These are phyloP conservation scores for Albifimbria verrucaria DNA, from an alignment of 2,329 filamentous ascomycete genomes.

Conservation along the genomic window DNA sequence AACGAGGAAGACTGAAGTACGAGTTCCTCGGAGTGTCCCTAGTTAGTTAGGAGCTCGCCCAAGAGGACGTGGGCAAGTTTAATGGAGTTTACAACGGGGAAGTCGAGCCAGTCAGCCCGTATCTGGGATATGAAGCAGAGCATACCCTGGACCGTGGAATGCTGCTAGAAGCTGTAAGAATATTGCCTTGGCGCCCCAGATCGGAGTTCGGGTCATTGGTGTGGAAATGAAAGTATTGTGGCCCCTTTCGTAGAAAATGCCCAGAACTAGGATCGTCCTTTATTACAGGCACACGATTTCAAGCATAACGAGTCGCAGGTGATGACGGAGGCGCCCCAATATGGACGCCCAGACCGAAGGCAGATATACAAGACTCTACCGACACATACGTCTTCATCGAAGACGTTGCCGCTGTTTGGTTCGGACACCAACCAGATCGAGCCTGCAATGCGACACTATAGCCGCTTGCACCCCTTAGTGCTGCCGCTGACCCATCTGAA, in stretches of 20 bases:
- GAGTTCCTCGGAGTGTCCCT: too few relatives aligned
- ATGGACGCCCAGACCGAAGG: background rate
- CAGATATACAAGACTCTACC: too few relatives aligned
- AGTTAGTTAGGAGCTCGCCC: too few relatives aligned
- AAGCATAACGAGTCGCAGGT: too few relatives aligned
- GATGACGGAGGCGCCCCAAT: background rate
- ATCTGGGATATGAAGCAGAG: background rate
- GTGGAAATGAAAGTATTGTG: too few relatives aligned
- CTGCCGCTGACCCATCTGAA: background rate
- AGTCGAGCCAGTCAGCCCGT: too few relatives aligned
- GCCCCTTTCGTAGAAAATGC: too few relatives aligned
- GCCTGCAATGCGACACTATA: background rate
- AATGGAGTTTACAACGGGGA: too few relatives aligned
- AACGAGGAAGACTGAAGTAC: background rate
- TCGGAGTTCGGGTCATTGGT: too few relatives aligned
- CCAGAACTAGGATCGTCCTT: too few relatives aligned
- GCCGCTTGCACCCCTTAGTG: background rate
- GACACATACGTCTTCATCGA: background rate
- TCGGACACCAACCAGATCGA: background rate
- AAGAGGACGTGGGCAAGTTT: too few relatives aligned
- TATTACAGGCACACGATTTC: too few relatives aligned
- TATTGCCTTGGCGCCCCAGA: background rate
- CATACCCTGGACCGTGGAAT: background rate
- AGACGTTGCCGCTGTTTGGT: background rate
- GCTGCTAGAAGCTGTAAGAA: background rate